Base-by-base conservation (phyloP, 371 early-diverging fungal species). In the Mucor sp. region DNA sequence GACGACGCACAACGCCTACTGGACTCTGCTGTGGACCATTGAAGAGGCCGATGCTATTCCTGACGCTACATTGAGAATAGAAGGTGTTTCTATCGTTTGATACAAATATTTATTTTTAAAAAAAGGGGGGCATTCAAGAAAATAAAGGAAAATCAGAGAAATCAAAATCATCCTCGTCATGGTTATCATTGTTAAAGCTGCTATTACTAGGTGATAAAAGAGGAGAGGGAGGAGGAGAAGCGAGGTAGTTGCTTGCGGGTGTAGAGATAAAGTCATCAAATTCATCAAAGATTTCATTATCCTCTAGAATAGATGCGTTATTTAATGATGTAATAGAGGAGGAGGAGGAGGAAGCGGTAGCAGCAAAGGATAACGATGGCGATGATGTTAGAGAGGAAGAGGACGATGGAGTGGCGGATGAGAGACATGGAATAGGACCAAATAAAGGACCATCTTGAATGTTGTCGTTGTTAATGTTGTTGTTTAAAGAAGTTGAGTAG, bases 91-190 rank as follows among this genome's bases (percentile, higher is more conserved):
- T 25, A 14, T 53, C 14, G 27, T 27, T 53, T 53, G 15, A 53
- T 53, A 53, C 53, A 53, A 53, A 53, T 53, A 53, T 53, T 25
- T 53, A 27, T 53, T 27, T 53, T 27, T 53, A 25, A 27, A 19
- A 21, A 21, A 47, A 5, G 14, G 8, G 12, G 37, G 7, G 25
- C 32, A 57, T 32, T 60, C 43, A 69, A 32, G 62, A 57, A 50
- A 69, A 69, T 37, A 69, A 55, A 50, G 69, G 63, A 44, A 65
- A 65, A 60, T 69, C 69, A 61, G 60, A 39, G 32, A 65, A 64
- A 14, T 65, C 69, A 33, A 60, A 47, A 30, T 63, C 68, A n/a
- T 61, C 50, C 21, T 65, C 39, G 27, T 58, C 58, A 55, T 44
- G 0, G 37, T 35, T 57, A 53, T 53, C 53, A 15, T 53, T 53